These are phyloP conservation scores for Gymnopilus junonius DNA, from an alignment of 768 basidiomycete genomes.

Conservation along the genomic window DNA sequence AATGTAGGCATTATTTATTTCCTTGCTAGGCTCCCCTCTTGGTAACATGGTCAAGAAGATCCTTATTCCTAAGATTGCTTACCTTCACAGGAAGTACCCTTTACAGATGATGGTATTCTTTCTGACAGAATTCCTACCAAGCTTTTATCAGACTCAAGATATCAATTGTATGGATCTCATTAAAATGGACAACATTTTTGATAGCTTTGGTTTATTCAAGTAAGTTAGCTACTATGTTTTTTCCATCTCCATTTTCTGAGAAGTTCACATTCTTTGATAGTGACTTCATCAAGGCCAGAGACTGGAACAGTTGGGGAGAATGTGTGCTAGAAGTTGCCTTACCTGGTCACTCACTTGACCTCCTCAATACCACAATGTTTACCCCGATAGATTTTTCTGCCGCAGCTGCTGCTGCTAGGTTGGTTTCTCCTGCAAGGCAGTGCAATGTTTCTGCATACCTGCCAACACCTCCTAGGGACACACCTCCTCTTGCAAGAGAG, in stretches of 20 bases:
- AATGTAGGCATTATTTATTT: background rate
- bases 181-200: background rate
- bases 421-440: too few species aligned
- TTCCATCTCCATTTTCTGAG: background rate
- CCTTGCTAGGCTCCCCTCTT: background rate
- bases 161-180: background rate
- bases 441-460: too few species aligned
- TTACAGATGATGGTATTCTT: background rate
- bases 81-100: constrained; percentile 6
- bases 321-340: background rate
- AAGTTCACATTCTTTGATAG: background rate
- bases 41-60: constrained; percentile 2
- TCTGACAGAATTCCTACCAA: background rate
- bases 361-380: background rate
- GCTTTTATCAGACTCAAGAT: background rate
- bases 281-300: background rate
- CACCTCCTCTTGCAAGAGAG: too few species aligned
- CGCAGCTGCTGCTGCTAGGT: background rate
- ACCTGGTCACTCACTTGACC: background rate
- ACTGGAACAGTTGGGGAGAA: background rate
- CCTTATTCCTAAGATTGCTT: constrained; percentile 3
- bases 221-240: background rate
- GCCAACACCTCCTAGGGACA: background rate
- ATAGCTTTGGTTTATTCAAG: background rate
- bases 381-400: background rate